Base-by-base conservation (phyloP, 306 rosid species). In the Trichosanthes truncata region DNA sequence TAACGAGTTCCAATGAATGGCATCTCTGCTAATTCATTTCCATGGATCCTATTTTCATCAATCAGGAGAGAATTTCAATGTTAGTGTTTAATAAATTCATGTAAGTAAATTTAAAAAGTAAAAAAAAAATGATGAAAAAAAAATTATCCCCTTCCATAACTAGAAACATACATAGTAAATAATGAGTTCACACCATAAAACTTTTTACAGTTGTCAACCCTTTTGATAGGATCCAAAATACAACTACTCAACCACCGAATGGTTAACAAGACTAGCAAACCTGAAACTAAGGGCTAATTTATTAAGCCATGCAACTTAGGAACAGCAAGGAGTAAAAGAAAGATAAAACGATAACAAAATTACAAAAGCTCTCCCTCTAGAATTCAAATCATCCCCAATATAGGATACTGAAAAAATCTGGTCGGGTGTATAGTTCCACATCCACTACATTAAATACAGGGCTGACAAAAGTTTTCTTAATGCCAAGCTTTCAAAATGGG, bases 1-100 rank as follows among this genome's bases (percentile, higher is more conserved):
- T 87, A 80, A 79, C 98, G 97, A 82, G 98, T 94, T 79, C 98
- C 98, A 81, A 94, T 84, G 81, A 92, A 94, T 74, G 98, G 98
- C 97, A 94, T 94, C 93, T 94, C 98, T 57, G 97, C 98, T 74
- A 94, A 84, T 78, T 83, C 84, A 83, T 85, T 85, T 74, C 98
- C 98, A 76, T 87, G 98, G 81, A 94, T 89, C 89, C 98, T 94
- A 84, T 82, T 85, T 76, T 77, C 65, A 80, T 83, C 78, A 84
- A 78, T 84, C 43, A 77, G 69, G 85, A 78, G 68, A 49, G n/a
- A 55, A 40, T 52, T 78, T 79, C 56, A 80, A 79, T 78, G 12
- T 60, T 23, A 84, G 80, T 78, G 33, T 33, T 76, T 3, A 26
- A 33, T 20, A 73, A 29, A 25, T 48, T 45, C 18, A 74, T 51